Base-by-base conservation (phyloP, 1,139 yeast species). In the Taphrina wiesneri region DNA sequence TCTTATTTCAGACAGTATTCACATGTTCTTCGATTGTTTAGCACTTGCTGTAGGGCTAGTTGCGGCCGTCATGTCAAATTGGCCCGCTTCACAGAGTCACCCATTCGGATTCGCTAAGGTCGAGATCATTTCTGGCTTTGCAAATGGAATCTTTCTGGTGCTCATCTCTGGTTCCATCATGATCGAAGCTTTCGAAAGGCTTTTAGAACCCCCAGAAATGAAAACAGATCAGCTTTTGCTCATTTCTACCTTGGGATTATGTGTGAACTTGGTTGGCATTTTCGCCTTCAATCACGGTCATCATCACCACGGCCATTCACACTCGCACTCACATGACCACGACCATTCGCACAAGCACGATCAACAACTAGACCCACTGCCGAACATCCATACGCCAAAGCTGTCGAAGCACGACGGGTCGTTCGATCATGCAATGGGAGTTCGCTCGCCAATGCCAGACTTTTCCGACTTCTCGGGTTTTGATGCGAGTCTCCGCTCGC, bases 101-200 rank as follows among this genome's bases (percentile, higher is more conserved):
- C 98, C 99, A 0, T 91, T 90, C 77, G 97, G 97, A 0, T 80
- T 92, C 67, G 82, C 86, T 15, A 85, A 90, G 74, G 86, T 93
- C 60, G 99, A 92, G 74, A 90, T 95, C 0, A 80, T 95, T 67
- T 95, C 97, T 0, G 99, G 99, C 0, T 93, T 93, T 73, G 89
- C 98, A 5, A 93, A 93, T 75, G 99, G 97, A 9, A 87, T 96
- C 5, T 77, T 93, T 59, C 79, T 93, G 60, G 78, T 95, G 34
- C 97, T 96, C 1, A 93, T 93, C 56, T 91, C 93, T 32, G 87
- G 89, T 21, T 93, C 96, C 23, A 92, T 95, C 59, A 81, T 89
- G 39, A 85, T 90, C 69, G 97, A 93, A 75, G 96, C 98, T 0
- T 72, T 90, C 36, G 95, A 91, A 62, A 81, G 99, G 68, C 81